phyloP scores from a whole-genome alignment of 2,329 filamentous ascomycete species.

The Dactylellina cionopaga region DNA sequence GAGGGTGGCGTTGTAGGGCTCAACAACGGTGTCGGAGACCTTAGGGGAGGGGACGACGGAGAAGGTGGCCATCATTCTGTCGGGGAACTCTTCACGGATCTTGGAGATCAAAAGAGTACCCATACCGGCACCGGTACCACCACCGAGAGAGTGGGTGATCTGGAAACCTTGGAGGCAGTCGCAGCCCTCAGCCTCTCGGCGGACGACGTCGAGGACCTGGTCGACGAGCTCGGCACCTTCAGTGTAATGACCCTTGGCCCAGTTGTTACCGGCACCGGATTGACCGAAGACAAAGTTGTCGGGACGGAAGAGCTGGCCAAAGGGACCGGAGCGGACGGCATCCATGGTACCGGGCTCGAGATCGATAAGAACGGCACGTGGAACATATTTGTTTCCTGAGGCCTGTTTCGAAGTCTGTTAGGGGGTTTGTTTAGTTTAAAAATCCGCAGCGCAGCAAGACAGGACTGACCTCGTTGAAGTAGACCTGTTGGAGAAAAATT shows the following conservation, averaged over 20 bases:
- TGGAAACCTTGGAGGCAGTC: conserved; percentile 99
- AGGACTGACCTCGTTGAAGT: conserved; percentile 86
- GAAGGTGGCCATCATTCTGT: conserved; percentile 99
- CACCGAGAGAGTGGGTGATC: conserved; percentile 99
- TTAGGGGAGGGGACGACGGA: conserved; percentile 98
- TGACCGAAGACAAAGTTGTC: conserved; percentile 99
- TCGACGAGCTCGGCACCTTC: conserved; percentile 99
- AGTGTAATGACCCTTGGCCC: conserved; percentile 99
- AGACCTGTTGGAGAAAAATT: conserved; percentile 66
- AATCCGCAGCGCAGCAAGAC: conserved; percentile 16
- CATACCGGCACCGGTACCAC: conserved; percentile 99
- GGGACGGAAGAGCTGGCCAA: conserved; percentile 98
- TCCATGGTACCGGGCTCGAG: conserved; percentile 99
- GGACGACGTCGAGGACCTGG: conserved; percentile 96
- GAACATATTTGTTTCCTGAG: conserved; percentile 98
- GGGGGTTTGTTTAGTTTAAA: conserved; percentile 37
- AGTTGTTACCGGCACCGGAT: conserved; percentile 99
- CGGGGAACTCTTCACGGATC: conserved; percentile 99
- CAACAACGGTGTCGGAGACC: conserved; percentile 99
- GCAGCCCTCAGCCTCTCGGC: conserved; percentile 97
- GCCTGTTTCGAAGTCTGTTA: conserved; percentile 68
- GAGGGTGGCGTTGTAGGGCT: conserved; percentile 99
- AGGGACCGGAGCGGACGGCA: conserved; percentile 95
- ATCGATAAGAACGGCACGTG: conserved; percentile 98
- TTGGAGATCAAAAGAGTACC: conserved; percentile 99